phyloP scores from a whole-genome alignment of 257 asterid genomes.

The Solanum sejunctum region DNA sequence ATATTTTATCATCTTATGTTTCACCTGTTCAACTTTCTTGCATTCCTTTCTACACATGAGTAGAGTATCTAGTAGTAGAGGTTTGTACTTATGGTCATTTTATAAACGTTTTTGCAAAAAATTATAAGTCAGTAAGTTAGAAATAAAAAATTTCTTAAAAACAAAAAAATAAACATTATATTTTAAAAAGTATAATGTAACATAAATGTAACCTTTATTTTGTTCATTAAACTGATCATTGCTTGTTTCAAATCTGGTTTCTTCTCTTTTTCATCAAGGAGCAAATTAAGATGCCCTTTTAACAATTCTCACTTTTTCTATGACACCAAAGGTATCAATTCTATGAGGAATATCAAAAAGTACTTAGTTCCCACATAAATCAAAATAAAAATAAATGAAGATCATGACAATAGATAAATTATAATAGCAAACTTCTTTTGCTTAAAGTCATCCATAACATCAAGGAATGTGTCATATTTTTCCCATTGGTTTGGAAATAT shows the following conservation, averaged over 20 bases:
- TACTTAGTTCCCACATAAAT: not conserved
- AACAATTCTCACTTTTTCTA: conserved; percentile 79
- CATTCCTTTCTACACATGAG: conserved; percentile 88
- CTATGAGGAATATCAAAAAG: conserved; percentile 25
- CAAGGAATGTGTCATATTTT: conserved; percentile 85
- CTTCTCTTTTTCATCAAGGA: conserved; percentile 81
- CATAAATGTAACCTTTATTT: conserved; percentile 56
- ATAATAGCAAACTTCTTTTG: conserved; percentile 59
- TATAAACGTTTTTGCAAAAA: conserved; percentile 70
- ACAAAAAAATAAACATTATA: not conserved
- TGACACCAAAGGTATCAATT: conserved; percentile 77
- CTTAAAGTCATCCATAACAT: conserved; percentile 90
- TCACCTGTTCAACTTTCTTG: conserved; percentile 80
- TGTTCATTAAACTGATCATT: conserved; percentile 90
- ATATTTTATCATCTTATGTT: conserved; percentile 52
- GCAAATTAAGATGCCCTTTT: conserved; percentile 77
- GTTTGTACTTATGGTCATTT: conserved; percentile 82
- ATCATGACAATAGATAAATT: not conserved
- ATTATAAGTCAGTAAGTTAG: not conserved
- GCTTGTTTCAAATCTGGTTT: no score
- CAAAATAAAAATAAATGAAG: not conserved
- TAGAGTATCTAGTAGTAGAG: conserved; percentile 84
- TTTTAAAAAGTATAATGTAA: not conserved
- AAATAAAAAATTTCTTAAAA: not conserved
- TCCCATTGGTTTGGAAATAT: conserved; percentile 83